Conservation (phyloP, 352 stramenopile genomes). For the Phytophthora brassicae region DNA sequence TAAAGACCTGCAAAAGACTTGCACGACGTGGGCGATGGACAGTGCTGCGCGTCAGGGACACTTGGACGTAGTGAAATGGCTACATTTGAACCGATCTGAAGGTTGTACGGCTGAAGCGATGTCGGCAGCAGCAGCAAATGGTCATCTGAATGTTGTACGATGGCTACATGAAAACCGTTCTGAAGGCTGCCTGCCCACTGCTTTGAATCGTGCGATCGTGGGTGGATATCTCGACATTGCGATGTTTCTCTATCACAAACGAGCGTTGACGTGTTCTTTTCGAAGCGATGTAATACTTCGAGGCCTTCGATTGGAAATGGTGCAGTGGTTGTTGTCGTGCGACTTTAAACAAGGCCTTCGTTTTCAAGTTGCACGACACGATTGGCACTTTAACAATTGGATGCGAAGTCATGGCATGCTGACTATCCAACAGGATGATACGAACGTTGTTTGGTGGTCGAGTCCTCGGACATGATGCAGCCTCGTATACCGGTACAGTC, state of each 20-base stretch:
- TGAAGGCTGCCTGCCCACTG: slow-evolving; percentile 8
- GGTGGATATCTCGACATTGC: slow-evolving; percentile 15
- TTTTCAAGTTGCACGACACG: slow-evolving; percentile 13
- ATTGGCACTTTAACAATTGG: slow-evolving; percentile 28
- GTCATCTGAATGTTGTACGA: slow-evolving; percentile 17
- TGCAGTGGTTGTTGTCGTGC: slow-evolving; percentile 21
- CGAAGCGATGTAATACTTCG: slow-evolving; percentile 5
- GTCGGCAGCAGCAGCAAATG: slow-evolving; percentile 16
- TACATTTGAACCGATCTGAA: slow-evolving; percentile 16
- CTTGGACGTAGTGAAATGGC: slow-evolving; percentile 21
- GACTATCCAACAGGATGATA: slow-evolving; percentile 11
- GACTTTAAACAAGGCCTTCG: slow-evolving; percentile 9
- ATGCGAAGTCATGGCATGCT: slow-evolving; percentile 17
- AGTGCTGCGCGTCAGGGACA: slow-evolving; percentile 16
- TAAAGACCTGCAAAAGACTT: slow-evolving; percentile 11
- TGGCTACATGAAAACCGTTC: slow-evolving; percentile 17
- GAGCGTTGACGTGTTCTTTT: slow-evolving; percentile 5
- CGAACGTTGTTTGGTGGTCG: slow-evolving; percentile 7
- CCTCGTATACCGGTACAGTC: too few species aligned
- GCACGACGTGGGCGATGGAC: slow-evolving; percentile 23
- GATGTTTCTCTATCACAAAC: slow-evolving; percentile 17
- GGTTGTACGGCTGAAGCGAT: slow-evolving; percentile 22
- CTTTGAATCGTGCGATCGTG: slow-evolving; percentile 11
- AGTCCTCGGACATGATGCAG: slow-evolving; percentile 4
- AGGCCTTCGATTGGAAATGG: slow-evolving; percentile 14